Percentiles rank a stretch among this genome's conserved stretches.
Evolutionary conservation across 2,329 filamentous ascomycete species (phyloP).

Genomic region (Leptographium procerum): DNA sequence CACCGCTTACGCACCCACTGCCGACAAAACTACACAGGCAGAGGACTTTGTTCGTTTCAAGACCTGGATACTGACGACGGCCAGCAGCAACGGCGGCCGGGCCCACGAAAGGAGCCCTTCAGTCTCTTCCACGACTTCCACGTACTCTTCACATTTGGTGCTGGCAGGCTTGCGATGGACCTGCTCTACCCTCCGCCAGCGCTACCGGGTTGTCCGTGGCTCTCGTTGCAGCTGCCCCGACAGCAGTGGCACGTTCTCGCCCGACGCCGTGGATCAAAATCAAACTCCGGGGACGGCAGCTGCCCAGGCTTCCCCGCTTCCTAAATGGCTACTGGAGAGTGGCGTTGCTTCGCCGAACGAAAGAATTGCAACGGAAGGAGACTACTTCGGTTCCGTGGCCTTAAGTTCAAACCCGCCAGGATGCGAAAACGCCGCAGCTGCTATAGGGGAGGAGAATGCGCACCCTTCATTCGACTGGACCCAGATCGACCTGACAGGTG

Average conservation of each 20-base stretch:
- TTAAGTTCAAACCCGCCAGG: not conserved
- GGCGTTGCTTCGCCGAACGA: not conserved
- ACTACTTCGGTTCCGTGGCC: not conserved
- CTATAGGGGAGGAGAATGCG: constrained; percentile 18
- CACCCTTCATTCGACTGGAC: constrained; percentile 71
- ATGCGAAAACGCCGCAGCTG: no score
- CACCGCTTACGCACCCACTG: not conserved
- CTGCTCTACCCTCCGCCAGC: constrained; percentile 54
- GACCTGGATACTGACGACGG: constrained; percentile 51
- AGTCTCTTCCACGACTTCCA: not conserved
- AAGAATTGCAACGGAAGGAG: not conserved
- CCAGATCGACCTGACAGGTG: constrained; percentile 49
- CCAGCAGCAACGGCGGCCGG: constrained; percentile 40
- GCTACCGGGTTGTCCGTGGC: constrained; percentile 58
- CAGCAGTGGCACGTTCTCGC: constrained; percentile 17
- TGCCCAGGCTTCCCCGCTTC: not conserved
- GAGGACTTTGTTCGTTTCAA: constrained; percentile 53
- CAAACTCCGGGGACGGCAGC: not conserved
- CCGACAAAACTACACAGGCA: not conserved
- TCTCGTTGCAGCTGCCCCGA: constrained; percentile 24
- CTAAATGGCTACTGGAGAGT: not conserved
- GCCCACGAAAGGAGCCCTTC: constrained; percentile 25
- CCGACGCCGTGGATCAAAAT: not conserved
- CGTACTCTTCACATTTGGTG: constrained; percentile 29
- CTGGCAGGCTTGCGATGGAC: constrained; percentile 61